phyloP scores from a whole-genome alignment of 208 protist species.

The Trypanosoma mega region DNA sequence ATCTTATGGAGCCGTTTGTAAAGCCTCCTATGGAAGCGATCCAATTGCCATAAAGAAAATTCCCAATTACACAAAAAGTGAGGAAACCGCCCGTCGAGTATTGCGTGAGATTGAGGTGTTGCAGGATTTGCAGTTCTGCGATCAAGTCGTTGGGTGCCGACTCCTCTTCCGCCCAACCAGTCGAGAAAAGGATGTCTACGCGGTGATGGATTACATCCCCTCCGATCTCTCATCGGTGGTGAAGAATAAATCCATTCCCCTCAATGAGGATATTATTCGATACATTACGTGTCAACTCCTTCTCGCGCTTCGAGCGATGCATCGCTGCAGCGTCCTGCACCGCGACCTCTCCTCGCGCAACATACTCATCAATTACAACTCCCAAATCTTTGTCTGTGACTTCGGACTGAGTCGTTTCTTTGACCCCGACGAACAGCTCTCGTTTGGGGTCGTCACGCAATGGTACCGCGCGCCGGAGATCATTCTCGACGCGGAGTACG shows the following conservation, averaged over 20 bases:
- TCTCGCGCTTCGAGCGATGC: conserved; percentile 88
- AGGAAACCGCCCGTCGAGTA: conserved; percentile 80
- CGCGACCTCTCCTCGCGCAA: conserved; percentile 89
- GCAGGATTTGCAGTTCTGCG: conserved; percentile 84
- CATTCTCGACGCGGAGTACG: conserved; percentile 87
- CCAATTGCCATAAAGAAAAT: conserved; percentile 91
- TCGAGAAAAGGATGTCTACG: conserved; percentile 92
- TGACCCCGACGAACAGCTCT: conserved; percentile 91
- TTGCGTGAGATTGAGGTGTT: conserved; percentile 88
- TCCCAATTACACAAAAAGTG: conserved; percentile 80
- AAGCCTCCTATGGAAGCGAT: conserved; percentile 76
- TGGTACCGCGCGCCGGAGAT: conserved; percentile 94
- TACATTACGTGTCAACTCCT: conserved; percentile 88
- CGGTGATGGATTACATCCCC: conserved; percentile 90
- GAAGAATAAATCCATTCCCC: conserved; percentile 69
- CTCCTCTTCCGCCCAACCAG: conserved; percentile 85
- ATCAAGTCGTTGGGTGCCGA: conserved; percentile 84
- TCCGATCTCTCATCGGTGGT: conserved; percentile 82
- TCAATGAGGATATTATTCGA: conserved; percentile 79
- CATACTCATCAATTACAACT: conserved; percentile 88
- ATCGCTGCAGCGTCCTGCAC: conserved; percentile 78
- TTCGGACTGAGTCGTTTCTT: conserved; percentile 92
- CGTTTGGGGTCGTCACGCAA: conserved; percentile 90
- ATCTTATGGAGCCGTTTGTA: conserved; percentile 93
- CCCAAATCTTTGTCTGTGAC: conserved; percentile 89